Evolutionary conservation across 805 yeast genomes (phyloP).

Genomic region (Sporopachydermia quercuum): DNA sequence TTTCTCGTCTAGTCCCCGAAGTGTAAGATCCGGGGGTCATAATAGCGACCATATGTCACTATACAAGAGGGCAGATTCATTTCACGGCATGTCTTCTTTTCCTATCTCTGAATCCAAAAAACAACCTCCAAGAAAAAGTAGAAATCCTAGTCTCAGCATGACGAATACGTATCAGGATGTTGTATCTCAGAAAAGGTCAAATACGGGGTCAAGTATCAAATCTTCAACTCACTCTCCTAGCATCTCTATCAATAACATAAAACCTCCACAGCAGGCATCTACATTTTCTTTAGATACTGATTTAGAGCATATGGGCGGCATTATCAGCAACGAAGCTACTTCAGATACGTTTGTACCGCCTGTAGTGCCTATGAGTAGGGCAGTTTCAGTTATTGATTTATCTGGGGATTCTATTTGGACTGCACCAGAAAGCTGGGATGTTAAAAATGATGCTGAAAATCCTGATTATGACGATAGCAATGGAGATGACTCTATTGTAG

Average conservation of each 20-base stretch:
- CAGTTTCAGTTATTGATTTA: background rate
- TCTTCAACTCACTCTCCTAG: no score
- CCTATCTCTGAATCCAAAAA: slow-evolving; percentile 3
- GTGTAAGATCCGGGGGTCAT: slow-evolving; percentile 6
- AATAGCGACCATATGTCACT: slow-evolving; percentile 4
- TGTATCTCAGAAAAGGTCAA: slow-evolving; percentile 9
- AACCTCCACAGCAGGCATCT: slow-evolving; percentile 4
- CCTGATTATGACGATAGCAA: slow-evolving; percentile 4
- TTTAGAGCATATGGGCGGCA: slow-evolving; percentile 35
- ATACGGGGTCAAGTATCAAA: no score
- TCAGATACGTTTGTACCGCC: background rate
- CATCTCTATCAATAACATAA: slow-evolving; percentile 5
- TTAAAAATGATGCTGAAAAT: slow-evolving; percentile 3
- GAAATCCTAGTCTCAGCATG: slow-evolving; percentile 1
- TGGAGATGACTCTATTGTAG: background rate
- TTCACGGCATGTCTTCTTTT: slow-evolving; percentile 5
- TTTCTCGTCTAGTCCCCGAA: slow-evolving; percentile 9
- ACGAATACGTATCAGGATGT: slow-evolving; percentile 3
- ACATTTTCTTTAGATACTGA: slow-evolving; percentile 30
- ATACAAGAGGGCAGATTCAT: slow-evolving; percentile 9
- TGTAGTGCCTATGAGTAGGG: slow-evolving; percentile 4
- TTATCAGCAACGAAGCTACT: slow-evolving; percentile 18
- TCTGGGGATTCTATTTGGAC: slow-evolving; percentile 24
- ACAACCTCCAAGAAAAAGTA: background rate
- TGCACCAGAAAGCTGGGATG: slow-evolving; percentile 53